phyloP scores from a whole-genome alignment of 73 alveolate genomes.

The Paramecium sexaurelia region DNA sequence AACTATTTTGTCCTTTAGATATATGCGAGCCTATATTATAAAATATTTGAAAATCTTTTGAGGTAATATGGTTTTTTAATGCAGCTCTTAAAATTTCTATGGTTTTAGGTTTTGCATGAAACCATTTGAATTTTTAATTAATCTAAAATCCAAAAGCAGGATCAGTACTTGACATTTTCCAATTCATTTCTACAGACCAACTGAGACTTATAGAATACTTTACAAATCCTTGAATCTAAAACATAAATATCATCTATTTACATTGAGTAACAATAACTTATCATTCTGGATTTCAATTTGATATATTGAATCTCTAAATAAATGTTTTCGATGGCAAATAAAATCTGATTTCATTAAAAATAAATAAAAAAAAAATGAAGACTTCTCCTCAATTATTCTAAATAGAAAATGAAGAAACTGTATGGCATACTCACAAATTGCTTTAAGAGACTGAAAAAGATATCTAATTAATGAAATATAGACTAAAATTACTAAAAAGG shows the following conservation, averaged over 20 bases:
- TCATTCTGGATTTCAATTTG: not conserved
- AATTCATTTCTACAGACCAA: constrained; percentile 12
- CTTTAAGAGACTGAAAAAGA: constrained; percentile 27
- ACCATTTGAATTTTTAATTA: constrained; percentile 15
- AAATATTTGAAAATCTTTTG: not conserved
- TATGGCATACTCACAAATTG: constrained; percentile 20
- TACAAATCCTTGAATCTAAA: not conserved
- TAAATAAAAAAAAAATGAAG: not conserved
- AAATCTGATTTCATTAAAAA: not conserved
- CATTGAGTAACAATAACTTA: not conserved
- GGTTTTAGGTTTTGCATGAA: not conserved
- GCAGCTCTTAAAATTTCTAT: not conserved
- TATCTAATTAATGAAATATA: not conserved
- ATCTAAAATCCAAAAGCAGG: not conserved
- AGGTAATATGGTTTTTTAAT: not conserved
- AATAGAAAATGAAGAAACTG: constrained; percentile 39
- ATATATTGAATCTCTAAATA: not conserved
- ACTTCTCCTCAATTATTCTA: constrained; percentile 25
- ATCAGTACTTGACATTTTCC: not conserved
- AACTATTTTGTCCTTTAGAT: not conserved
- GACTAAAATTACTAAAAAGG: constrained; percentile 28
- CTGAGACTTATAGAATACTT: not conserved
- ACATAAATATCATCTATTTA: not conserved
- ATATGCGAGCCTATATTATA: not conserved
- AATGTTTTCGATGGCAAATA: not conserved